Conservation (phyloP, 441 rosid species). For the Mallotus japonicus region DNA sequence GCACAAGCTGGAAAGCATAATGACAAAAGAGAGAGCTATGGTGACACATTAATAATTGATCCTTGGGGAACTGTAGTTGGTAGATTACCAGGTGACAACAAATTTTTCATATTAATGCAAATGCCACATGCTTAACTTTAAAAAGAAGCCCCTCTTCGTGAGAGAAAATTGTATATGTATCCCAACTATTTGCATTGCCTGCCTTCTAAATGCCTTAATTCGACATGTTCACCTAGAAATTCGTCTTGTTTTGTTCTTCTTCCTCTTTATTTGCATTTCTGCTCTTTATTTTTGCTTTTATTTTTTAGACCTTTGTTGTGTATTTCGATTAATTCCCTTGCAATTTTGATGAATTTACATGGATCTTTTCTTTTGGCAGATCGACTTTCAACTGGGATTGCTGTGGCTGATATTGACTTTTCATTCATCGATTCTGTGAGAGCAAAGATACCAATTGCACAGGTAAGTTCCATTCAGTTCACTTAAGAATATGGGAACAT, state of each 20-base stretch:
- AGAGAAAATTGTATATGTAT: background rate
- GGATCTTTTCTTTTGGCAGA: constrained; percentile 42
- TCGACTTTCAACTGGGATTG: constrained; percentile 71
- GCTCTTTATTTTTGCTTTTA: background rate
- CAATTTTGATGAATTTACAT: background rate
- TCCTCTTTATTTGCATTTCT: background rate
- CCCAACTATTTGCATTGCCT: background rate
- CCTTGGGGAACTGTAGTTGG: constrained; percentile 92
- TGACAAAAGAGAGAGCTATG: constrained; percentile 83
- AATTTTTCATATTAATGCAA: background rate
- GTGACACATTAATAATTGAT: constrained; percentile 87
- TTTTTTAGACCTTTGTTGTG: background rate
- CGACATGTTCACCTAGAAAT: background rate
- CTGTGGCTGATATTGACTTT: constrained; percentile 78
- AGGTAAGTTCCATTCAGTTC: constrained; percentile 44
- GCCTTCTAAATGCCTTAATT: background rate
- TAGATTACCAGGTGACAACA: constrained; percentile 65
- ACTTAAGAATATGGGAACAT: background rate
- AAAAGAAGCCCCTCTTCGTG: background rate
- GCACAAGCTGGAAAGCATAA: constrained; percentile 91
- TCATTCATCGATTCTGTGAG: constrained; percentile 77
- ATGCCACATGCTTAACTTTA: background rate
- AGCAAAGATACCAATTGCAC: constrained; percentile 71
- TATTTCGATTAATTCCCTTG: background rate
- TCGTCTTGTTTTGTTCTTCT: background rate